phyloP scores from a whole-genome alignment of 306 rosid species.

The Rosa chinensis region DNA sequence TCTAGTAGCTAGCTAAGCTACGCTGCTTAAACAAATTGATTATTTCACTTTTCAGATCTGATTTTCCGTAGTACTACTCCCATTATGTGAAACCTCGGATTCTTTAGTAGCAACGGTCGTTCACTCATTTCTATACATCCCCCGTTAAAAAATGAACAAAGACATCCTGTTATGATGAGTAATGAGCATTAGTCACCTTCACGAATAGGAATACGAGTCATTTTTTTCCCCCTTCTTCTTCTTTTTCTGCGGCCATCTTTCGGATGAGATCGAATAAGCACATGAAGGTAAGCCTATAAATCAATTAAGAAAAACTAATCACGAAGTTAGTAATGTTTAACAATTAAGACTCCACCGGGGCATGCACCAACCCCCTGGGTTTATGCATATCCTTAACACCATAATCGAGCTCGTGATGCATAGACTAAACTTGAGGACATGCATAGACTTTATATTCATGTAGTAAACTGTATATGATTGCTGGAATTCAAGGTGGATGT shows the following conservation, averaged over 20 bases:
- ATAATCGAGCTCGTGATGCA: slow-evolving; percentile 2
- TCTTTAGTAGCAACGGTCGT: slow-evolving; percentile 3
- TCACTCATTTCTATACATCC: background rate
- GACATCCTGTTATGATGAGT: slow-evolving; percentile 13
- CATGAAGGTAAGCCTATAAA: slow-evolving; percentile 1
- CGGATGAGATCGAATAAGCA: slow-evolving; percentile 3
- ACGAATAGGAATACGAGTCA: too few species aligned
- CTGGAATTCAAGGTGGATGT: background rate
- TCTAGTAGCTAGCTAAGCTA: slow-evolving; percentile 6
- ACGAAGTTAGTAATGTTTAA: background rate
- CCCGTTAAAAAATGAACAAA: background rate
- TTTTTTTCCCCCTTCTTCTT: background rate
- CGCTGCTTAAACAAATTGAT: background rate
- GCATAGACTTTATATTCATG: background rate
- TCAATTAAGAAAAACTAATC: background rate
- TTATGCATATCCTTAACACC: background rate
- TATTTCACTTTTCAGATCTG: slow-evolving; percentile 14
- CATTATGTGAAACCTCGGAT: slow-evolving; percentile 9
- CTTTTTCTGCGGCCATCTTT: background rate
- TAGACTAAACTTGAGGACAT: background rate
- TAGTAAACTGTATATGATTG: background rate
- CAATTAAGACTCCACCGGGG: background rate
- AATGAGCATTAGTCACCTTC: background rate
- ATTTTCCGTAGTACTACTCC: slow-evolving; percentile 27
- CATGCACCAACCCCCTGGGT: slow-evolving; percentile 2